Evolutionary conservation across 352 stramenopile genomes (phyloP).

Genomic region (Thraustotheca clavata): DNA sequence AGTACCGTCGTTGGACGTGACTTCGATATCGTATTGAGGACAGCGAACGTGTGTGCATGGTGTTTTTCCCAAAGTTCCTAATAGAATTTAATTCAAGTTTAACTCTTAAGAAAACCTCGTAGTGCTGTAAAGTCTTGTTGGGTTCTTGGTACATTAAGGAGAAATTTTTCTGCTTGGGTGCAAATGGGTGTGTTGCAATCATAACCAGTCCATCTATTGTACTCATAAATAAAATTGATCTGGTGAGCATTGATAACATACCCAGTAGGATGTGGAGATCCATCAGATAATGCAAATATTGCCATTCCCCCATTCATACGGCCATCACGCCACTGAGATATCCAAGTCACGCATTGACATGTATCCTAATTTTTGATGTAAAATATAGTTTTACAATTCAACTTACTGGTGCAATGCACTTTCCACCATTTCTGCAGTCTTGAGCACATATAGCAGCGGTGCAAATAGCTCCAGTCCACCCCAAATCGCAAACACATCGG

Average conservation of each 20-base stretch:
- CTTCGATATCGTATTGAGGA: slow-evolving; percentile 74
- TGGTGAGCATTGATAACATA: slow-evolving; percentile 23
- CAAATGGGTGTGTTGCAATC: slow-evolving; percentile 96
- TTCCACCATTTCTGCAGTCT: slow-evolving; percentile 82
- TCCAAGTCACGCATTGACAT: slow-evolving; percentile 85
- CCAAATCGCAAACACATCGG: slow-evolving; percentile 85
- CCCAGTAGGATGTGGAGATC: slow-evolving; percentile 87
- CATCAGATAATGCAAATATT: slow-evolving; percentile 87
- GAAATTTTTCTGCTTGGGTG: slow-evolving; percentile 84
- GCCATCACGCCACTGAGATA: slow-evolving; percentile 85
- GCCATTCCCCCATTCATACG: slow-evolving; percentile 82
- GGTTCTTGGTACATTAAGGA: slow-evolving; percentile 74
- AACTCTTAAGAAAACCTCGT: slow-evolving; percentile 24
- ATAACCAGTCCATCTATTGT: slow-evolving; percentile 88
- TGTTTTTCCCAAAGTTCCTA: slow-evolving; percentile 32
- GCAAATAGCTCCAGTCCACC: slow-evolving; percentile 86
- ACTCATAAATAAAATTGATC: background rate
- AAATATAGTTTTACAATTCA: background rate
- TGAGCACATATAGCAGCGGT: slow-evolving; percentile 85
- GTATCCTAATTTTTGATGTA: slow-evolving; percentile 55
- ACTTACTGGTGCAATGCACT: slow-evolving; percentile 40
- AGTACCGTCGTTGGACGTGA: slow-evolving; percentile 87
- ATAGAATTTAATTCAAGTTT: background rate
- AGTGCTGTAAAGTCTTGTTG: slow-evolving; percentile 35
- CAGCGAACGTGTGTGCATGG: slow-evolving; percentile 57